Base-by-base conservation (phyloP, 1,284 basidiomycete species). In the Nidula niveotomentosa region DNA sequence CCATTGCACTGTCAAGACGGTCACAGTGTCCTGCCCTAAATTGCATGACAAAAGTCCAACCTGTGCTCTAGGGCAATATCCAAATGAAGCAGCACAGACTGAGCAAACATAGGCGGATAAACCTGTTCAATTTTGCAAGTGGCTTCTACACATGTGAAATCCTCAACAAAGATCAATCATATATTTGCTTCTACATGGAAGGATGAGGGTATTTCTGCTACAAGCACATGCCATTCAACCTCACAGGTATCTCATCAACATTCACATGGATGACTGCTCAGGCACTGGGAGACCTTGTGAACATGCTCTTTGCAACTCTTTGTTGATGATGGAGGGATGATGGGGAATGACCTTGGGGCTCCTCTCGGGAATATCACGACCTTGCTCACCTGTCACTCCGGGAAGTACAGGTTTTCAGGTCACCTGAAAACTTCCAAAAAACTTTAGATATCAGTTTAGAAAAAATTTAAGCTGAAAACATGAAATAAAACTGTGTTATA, bases 151-250 rank as follows among this genome's bases (percentile, higher is more conserved):
- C 63, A 2, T 39, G 65, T 12, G 48, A 51, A 7, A 51, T 74
- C 3, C 58, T 50, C 5, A 52, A 57, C 15, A 63, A 67, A 1
- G 62, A 57, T 6, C 61, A 62, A 30, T 65, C 65, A 6, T 75
- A 70, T 49, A 65, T 65, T 2, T 59, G 60, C n/a, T 74, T 74
- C 58, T 69, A 70, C 46, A 56, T 73, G 0, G 68, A 68, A 53
- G 69, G 70, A 1, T 48, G 61, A 23, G 71, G 71, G 0, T 70
- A 66, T 52, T 68, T 70, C 43, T 54, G 56, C 36, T 69, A 68
- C 57, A 34, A 59, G 3, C 37, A 62, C 5, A 69, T 73, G 68
- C 70, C 66, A 1, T 69, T 71, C 46, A 66, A 70, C 0, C 51
- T 71, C 3, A 72, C 69, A 8, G 69, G 70, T 9, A 65, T 66